Evolutionary conservation across 495 filamentous ascomycete genomes (phyloP).

Genomic region (Xylaria flabelliformis): DNA sequence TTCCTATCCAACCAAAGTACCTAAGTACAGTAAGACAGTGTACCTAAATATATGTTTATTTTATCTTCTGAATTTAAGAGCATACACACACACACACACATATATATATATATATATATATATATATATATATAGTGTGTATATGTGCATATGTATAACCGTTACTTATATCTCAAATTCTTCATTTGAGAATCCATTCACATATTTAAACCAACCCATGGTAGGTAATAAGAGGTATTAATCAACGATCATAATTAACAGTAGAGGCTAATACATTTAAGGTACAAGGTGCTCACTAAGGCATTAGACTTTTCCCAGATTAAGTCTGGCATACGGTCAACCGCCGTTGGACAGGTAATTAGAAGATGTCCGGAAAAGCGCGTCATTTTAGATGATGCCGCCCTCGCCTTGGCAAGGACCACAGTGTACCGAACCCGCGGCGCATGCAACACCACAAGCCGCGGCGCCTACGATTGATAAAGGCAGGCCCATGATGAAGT

Average conservation of each 20-base stretch:
- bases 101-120: too few species aligned
- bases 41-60: too few species aligned
- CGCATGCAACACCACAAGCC: constrained; percentile 1
- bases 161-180: too few species aligned
- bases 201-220: not conserved
- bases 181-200: too few species aligned
- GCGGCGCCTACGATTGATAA: constrained; percentile 2
- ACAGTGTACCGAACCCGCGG: not conserved
- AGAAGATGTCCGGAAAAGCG: not conserved
- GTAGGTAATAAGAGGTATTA: not conserved
- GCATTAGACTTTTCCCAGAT: not conserved
- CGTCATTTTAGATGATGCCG: constrained; percentile 1
- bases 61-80: too few species aligned
- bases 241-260: not conserved
- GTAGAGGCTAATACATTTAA: not conserved
- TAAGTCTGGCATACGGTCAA: not conserved
- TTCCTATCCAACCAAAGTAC: too few species aligned
- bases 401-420: not conserved
- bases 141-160: too few species aligned
- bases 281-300: not conserved
- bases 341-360: not conserved
- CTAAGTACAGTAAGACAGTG: too few species aligned
- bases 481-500: not conserved
- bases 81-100: too few species aligned
- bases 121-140: too few species aligned